Evolutionary conservation across 441 rosid genomes (phyloP).

Genomic region (Pelargonium cotyledonis): DNA sequence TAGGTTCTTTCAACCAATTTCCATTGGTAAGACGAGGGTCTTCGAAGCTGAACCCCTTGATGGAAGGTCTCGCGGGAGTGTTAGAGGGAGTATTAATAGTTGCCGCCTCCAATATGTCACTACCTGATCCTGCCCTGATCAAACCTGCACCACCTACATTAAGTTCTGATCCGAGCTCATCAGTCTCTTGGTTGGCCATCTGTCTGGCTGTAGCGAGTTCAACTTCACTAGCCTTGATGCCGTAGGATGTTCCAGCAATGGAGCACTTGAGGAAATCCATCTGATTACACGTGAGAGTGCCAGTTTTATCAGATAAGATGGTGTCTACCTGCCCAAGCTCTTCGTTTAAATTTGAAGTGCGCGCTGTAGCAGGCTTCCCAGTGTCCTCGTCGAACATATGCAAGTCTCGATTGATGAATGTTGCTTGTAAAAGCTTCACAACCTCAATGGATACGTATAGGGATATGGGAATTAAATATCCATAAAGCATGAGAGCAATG

Average conservation of each 20-base stretch:
- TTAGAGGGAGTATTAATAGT: not conserved
- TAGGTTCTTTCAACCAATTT: slow-evolving; percentile 58
- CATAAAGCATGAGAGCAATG: slow-evolving; percentile 79
- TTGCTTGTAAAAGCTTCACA: slow-evolving; percentile 85
- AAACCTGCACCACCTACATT: not conserved
- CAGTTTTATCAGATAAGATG: slow-evolving; percentile 92
- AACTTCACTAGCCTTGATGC: slow-evolving; percentile 77
- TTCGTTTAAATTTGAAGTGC: slow-evolving; percentile 94
- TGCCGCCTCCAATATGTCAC: not conserved
- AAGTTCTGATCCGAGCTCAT: slow-evolving; percentile 14
- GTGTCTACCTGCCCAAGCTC: slow-evolving; percentile 99
- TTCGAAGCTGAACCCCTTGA: slow-evolving; percentile 76
- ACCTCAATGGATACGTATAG: slow-evolving; percentile 91
- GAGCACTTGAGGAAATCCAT: slow-evolving; percentile 97
- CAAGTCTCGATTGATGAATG: slow-evolving; percentile 76
- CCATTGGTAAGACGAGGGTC: slow-evolving; percentile 79
- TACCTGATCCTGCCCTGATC: not conserved
- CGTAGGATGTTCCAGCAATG: slow-evolving; percentile 85
- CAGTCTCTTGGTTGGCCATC: slow-evolving; percentile 45
- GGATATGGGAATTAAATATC: slow-evolving; percentile 91
- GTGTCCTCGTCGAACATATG: slow-evolving; percentile 82
- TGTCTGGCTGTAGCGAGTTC: slow-evolving; percentile 63
- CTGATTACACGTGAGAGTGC: slow-evolving; percentile 94
- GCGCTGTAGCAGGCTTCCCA: slow-evolving; percentile 90
- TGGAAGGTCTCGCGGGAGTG: slow-evolving; percentile 27